Percentiles rank a stretch among this genome's conserved stretches.
These are phyloP conservation scores for Boletus insuetus DNA, from an alignment of 768 basidiomycete species.

Conservation along the genomic window DNA sequence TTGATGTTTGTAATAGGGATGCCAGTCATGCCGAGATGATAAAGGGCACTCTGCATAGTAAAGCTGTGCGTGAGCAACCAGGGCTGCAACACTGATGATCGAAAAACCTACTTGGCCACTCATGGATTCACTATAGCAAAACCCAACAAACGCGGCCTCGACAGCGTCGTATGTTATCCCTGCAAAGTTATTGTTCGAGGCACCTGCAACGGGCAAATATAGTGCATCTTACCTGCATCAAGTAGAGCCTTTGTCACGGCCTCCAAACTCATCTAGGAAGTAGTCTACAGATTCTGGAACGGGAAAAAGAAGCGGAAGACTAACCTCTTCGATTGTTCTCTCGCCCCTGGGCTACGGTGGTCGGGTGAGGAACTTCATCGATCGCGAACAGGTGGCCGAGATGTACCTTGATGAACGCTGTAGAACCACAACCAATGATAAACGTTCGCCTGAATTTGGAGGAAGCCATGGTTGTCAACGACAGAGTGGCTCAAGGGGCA, in stretches of 20 bases:
- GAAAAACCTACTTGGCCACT: conserved; percentile 54
- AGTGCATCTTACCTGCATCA: conserved; percentile 57
- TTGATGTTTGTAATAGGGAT: conserved; percentile 85
- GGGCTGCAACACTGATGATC: neutral
- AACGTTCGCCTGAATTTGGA: conserved; percentile 40
- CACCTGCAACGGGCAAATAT: neutral
- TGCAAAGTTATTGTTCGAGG: conserved; percentile 29
- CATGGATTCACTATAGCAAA: conserved; percentile 75
- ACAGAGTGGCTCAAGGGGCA: neutral
- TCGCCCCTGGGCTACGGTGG: conserved; percentile 54
- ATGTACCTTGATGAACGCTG: conserved; percentile 71
- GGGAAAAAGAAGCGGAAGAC: neutral
- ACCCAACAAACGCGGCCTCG: conserved; percentile 70
- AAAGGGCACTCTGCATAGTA: conserved; percentile 58
- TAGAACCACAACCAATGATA: conserved; percentile 71
- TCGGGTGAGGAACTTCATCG: neutral
- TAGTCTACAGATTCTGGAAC: neutral
- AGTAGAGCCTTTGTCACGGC: conserved; percentile 82
- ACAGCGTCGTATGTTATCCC: conserved; percentile 78
- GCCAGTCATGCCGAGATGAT: conserved; percentile 74
- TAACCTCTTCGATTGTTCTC: conserved; percentile 64
- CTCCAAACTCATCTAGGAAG: conserved; percentile 36
- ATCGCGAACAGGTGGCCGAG: neutral
- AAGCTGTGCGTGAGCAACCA: neutral
- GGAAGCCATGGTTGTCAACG: neutral